Evolutionary conservation across 306 rosid genomes (phyloP), one percentile per base, ranked within the genome.

Genomic region (Cicer bijugum): DNA sequence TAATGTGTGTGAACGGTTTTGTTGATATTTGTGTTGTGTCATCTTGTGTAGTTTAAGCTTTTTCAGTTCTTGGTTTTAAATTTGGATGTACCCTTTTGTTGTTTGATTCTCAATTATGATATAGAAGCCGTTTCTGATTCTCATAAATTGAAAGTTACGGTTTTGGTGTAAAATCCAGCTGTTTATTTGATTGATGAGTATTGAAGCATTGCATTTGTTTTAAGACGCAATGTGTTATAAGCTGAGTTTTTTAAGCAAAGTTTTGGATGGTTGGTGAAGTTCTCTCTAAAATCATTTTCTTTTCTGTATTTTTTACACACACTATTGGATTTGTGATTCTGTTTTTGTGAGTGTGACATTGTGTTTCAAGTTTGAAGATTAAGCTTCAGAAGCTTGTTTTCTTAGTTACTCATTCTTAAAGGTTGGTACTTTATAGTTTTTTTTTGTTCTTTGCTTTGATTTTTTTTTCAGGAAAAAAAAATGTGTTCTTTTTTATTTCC

Each of bases 331-430:
- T 28, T 28, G 0, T 28, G 33, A 28, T 28, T 28, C 17, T 53
- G 53, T 39, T 39, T 37, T 28, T 48, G 11, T 81, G 52, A 55
- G 16, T 64, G 15, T 52, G 43, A 80, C 48, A 52, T 59, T 33
- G 77, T 9, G 62, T 56, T 63, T 47, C 74, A 88, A 78, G 88
- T 80, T 83, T 85, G 88, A 84, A 78, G 89, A 76, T 74, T 75
- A 87, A 85, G 95, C 79, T 74, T 45, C 23, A 46, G 38, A 77
- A 71, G 58, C 81, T 79, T 84, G 83, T 79, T 72, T 70, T 69
- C 55, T 67, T 80, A n/a, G 88, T 85, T 73, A 82, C 84, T 40
- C 84, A 81, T 78, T 70, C 96, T 87, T 88, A 50, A 89, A 94
- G 96, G 92, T 91, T 87, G 68, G 88, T 91, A 40, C 84, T 86